Evolutionary conservation across 805 yeast genomes (phyloP).

Genomic region (Crinitomyces ghanaensis): DNA sequence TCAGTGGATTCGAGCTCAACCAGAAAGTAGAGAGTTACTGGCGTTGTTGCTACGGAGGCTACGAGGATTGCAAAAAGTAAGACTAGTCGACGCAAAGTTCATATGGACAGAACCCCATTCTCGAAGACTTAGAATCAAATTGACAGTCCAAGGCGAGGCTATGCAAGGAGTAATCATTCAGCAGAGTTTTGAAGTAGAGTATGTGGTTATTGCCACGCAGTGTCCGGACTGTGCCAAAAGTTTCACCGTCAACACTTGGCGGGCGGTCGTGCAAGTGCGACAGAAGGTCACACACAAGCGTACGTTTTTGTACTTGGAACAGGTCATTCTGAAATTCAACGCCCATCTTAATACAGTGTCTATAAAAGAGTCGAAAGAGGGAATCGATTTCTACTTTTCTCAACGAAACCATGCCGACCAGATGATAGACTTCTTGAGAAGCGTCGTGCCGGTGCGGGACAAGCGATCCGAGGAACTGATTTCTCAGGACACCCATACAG

Average conservation of each 20-base stretch:
- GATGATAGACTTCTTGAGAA: slow-evolving; percentile 76
- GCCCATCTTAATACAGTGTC: slow-evolving; percentile 90
- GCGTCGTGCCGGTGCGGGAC: slow-evolving; percentile 70
- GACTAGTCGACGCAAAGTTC: slow-evolving; percentile 84
- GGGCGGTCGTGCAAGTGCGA: slow-evolving; percentile 91
- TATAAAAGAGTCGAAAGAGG: slow-evolving; percentile 80
- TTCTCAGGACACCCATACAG: slow-evolving; percentile 81
- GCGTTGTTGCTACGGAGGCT: slow-evolving; percentile 83
- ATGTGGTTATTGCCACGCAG: slow-evolving; percentile 89
- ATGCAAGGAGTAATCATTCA: slow-evolving; percentile 81
- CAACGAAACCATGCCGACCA: slow-evolving; percentile 84
- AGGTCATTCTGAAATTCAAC: slow-evolving; percentile 76
- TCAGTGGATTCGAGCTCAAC: slow-evolving; percentile 83
- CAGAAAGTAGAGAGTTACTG: slow-evolving; percentile 84
- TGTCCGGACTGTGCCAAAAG: slow-evolving; percentile 96
- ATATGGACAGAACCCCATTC: slow-evolving; percentile 99
- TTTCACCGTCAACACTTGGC: slow-evolving; percentile 90
- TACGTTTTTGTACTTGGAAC: slow-evolving; percentile 86
- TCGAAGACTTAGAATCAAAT: slow-evolving; percentile 74
- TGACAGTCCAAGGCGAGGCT: slow-evolving; percentile 94
- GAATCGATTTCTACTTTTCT: slow-evolving; percentile 80
- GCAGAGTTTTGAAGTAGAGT: slow-evolving; percentile 87
- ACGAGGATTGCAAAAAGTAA: slow-evolving; percentile 76
- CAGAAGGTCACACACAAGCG: slow-evolving; percentile 92
- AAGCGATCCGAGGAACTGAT: slow-evolving; percentile 83